phyloP scores from a whole-genome alignment of 2,329 filamentous ascomycete species.

The Bipolaris gigantea region DNA sequence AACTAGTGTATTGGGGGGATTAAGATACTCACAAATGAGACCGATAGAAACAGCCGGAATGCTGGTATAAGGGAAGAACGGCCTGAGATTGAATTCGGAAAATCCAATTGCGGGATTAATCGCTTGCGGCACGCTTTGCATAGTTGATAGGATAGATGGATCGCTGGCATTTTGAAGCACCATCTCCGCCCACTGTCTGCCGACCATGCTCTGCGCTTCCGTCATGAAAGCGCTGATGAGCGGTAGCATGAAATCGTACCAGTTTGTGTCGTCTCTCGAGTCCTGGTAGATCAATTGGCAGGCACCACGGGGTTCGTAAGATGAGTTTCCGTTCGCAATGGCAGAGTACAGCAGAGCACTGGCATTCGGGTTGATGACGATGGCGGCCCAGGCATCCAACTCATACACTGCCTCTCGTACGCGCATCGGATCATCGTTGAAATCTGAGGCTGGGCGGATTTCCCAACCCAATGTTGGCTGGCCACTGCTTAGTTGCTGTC shows the following conservation, averaged over 20 bases:
- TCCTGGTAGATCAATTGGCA: slow-evolving; percentile 60
- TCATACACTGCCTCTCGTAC: slow-evolving; percentile 64
- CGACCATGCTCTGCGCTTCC: slow-evolving; percentile 54
- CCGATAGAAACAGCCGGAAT: slow-evolving; percentile 64
- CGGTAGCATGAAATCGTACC: slow-evolving; percentile 57
- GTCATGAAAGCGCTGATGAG: slow-evolving; percentile 53
- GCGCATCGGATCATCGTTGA: slow-evolving; percentile 58
- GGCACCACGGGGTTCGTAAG: slow-evolving; percentile 63
- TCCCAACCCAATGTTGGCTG: slow-evolving; percentile 54
- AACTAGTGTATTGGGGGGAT: neutral
- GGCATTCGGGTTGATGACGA: slow-evolving; percentile 65
- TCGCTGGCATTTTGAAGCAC: slow-evolving; percentile 50
- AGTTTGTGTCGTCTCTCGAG: slow-evolving; percentile 60
- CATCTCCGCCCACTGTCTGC: slow-evolving; percentile 48
- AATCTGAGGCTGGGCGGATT: slow-evolving; percentile 54
- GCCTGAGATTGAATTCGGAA: slow-evolving; percentile 60
- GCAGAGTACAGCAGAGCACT: slow-evolving; percentile 60
- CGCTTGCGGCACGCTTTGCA: slow-evolving; percentile 55
- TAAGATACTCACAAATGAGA: slow-evolving; percentile 53
- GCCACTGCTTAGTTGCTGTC: slow-evolving; percentile 47
- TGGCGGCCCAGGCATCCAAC: slow-evolving; percentile 61
- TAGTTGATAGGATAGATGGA: slow-evolving; percentile 45
- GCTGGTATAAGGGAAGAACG: slow-evolving; percentile 58
- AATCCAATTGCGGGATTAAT: slow-evolving; percentile 61
- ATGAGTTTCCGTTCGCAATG: slow-evolving; percentile 57